Percentiles rank a stretch among this genome's conserved stretches.
These are phyloP conservation scores for Whalleya microplaca DNA, from an alignment of 2,329 filamentous ascomycete species.

Conservation along the genomic window DNA sequence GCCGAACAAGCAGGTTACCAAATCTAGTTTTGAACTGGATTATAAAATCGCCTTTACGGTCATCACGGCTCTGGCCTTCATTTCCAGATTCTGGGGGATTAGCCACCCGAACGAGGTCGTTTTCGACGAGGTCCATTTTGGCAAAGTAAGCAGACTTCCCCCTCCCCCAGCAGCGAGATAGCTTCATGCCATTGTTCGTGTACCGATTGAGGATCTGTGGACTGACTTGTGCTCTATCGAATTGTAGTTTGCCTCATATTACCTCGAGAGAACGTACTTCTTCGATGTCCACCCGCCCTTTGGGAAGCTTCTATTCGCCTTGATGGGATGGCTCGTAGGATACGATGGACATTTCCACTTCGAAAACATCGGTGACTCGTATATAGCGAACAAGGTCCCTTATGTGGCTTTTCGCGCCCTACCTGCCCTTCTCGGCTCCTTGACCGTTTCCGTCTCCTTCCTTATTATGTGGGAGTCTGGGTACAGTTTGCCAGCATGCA, in stretches of 20 bases:
- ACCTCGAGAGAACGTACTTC: conserved; percentile 97
- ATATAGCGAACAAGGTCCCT: conserved; percentile 94
- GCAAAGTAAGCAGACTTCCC: conserved; percentile 71
- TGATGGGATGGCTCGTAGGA: conserved; percentile 96
- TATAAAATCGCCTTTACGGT: conserved; percentile 79
- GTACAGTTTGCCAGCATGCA: conserved; percentile 90
- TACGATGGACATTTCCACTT: conserved; percentile 98
- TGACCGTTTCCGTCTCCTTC: conserved; percentile 93
- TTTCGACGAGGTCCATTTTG: conserved; percentile 99
- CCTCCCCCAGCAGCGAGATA: neutral
- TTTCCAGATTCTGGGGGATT: conserved; percentile 95
- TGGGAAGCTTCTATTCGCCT: conserved; percentile 94
- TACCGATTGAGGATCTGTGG: conserved; percentile 7
- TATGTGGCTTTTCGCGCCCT: conserved; percentile 95
- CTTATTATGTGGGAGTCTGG: conserved; percentile 99
- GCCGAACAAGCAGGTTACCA: conserved; percentile 42
- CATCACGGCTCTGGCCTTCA: conserved; percentile 82
- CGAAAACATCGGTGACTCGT: conserved; percentile 98
- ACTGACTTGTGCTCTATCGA: conserved; percentile 20
- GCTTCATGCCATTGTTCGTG: neutral
- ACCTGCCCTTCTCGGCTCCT: conserved; percentile 86
- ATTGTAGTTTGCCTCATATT: conserved; percentile 71
- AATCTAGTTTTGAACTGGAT: conserved; percentile 70
- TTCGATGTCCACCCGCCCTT: conserved; percentile 99
- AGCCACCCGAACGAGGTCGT: conserved; percentile 95